Base-by-base conservation (phyloP, 306 rosid genomes). In the Ammopiptanthus mongolicus region DNA sequence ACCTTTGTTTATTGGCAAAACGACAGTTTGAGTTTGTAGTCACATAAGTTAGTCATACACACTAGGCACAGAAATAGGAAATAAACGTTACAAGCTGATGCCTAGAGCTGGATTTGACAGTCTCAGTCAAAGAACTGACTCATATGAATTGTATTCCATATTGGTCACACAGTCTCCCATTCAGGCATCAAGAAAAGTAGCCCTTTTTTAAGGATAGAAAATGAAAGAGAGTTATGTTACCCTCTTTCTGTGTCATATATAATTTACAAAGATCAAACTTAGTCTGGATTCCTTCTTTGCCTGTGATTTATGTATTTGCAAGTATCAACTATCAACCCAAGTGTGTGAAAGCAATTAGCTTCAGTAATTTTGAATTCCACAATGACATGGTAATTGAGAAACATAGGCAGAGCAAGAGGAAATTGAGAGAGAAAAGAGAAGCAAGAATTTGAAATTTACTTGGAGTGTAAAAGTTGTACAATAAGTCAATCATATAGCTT, bases 111-210 rank as follows among this genome's bases (percentile, higher is more conserved):
- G 53, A 48, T 34, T 34, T 21, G 28, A 9, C 51, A 62, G 58
- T 75, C 48, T 51, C 39, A 52, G 81, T 81, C 77, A 75, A 69
- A 69, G 46, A 69, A 31, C 42, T 50, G 56, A 81, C 7, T 67
- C 18, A 17, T 37, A 71, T 31, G 55, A 71, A 31, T 53, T 68
- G 59, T 29, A 60, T 64, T 36, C 36, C 58, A 21, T 36, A 36
- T 36, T 69, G 50, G 47, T 60, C 76, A n/a, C 41, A 58, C 53
- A 69, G 0, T 69, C 13, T 42, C 17, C 25, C 50, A 23, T 29
- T 8, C 2, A 39, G 22, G 55, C 15, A 65, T 29, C 25, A 5
- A 53, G 18, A 55, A 11, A 56, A 8, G 36, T 66, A 11, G 12
- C 37, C 63, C 19, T 31, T 33, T 17, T 29, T 1, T 8, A 29